Base-by-base conservation (phyloP, 1,284 basidiomycete genomes). In the Veloporphyrellus conicus region DNA sequence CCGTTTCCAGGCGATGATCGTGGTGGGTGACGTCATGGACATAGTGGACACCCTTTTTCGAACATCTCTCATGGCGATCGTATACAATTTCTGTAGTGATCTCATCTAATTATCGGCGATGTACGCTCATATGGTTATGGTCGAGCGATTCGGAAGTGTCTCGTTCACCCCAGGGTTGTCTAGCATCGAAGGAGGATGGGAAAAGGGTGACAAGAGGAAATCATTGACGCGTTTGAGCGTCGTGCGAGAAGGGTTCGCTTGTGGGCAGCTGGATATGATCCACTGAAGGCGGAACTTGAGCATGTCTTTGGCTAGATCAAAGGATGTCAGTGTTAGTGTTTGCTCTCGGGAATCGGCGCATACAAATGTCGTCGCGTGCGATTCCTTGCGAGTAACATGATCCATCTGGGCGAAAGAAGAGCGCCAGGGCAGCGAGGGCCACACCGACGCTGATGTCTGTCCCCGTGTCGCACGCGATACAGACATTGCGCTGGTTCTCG, bases 171-270 rank as follows among this genome's bases (percentile, higher is more conserved):
- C n/a, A 20, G 12, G 15, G 19, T 31, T 6, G 16, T 15, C 25
- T 3, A 22, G 2, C 28, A 3, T 34, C n/a, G 27, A 38, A 11
- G 56, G 49, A 28, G 56, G 49, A 28, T 59, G 38, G 19, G 52
- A 52, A 7, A 59, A 53, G 0, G 71, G 58, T 0, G 77, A 76
- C 47, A 90, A 71, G 22, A 91, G 68, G 54, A 78, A 87, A 56
- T 89, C 85, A 57, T 92, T 90, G 36, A 91, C 79, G 8, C 84
- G 73, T 61, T 91, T 88, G 48, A 92, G 71, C 19, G 85, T 89
- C 8, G 76, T 73, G 38, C 90, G 74, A 22, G 84, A 80, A 2
- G 90, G 89, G 58, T 91, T 90, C 1, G 84, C 81, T 42, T 73
- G 65, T 1, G 87, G 81, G n/a, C 77, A 68, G 57, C 80, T 81